Conservation (phyloP, 768 basidiomycete genomes). For the Tulasnella sp. region DNA sequence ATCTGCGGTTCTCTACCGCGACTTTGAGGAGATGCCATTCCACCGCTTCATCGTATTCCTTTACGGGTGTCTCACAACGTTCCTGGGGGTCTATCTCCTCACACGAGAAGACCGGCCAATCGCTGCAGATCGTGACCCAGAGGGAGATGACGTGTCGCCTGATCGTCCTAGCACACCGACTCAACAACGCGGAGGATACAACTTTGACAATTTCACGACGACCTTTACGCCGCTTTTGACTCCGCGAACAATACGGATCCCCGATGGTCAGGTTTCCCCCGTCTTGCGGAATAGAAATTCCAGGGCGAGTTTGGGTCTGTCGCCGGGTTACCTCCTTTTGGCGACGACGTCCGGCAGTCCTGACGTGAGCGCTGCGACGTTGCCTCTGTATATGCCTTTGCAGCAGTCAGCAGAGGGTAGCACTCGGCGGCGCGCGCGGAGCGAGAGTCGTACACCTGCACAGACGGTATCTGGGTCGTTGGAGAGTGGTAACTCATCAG, state of each 20-base stretch:
- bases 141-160: background rate
- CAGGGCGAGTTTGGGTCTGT: slow-evolving; percentile 5
- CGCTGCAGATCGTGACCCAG: background rate
- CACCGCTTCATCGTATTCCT: slow-evolving; percentile 75
- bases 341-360: background rate
- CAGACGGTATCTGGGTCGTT: background rate
- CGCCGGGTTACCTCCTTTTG: background rate
- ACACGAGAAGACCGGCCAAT: slow-evolving; percentile 36
- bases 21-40: slow-evolving; percentile 74
- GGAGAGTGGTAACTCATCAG: too few relatives aligned
- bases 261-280: background rate
- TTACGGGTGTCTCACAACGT: slow-evolving; percentile 83
- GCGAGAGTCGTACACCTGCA: background rate
- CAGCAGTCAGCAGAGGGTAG: slow-evolving; percentile 2
- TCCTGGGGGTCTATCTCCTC: slow-evolving; percentile 79
- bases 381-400: slow-evolving; percentile 17
- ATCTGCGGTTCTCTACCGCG: slow-evolving; percentile 86
- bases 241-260: background rate
- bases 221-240: background rate
- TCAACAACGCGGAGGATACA: background rate
- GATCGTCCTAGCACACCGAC: slow-evolving; percentile 16
- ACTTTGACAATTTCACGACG: background rate
- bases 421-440: background rate
- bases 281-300: slow-evolving; percentile 6
- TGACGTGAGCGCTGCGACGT: background rate